Percentiles rank a stretch among this genome's conserved stretches.
phyloP scores from a whole-genome alignment of 2,329 filamentous ascomycete species.

The Diaporthe australafricana region DNA sequence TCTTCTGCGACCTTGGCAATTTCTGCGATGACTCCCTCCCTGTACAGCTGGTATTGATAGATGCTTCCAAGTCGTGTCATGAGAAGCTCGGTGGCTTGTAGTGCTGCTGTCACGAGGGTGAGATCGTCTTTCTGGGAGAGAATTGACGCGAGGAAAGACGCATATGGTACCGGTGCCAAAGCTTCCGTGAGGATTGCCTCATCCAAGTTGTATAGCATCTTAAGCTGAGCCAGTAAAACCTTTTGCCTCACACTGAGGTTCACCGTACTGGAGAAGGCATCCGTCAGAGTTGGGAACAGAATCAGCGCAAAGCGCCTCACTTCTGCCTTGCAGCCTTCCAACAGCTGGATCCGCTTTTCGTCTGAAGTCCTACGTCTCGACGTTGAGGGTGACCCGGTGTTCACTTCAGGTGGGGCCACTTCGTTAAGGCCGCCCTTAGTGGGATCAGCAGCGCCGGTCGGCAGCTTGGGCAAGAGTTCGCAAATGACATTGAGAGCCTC shows the following conservation, averaged over 20 bases:
- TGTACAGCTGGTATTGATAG: conserved; percentile 96
- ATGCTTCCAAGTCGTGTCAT: conserved; percentile 86
- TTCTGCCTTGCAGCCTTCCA: conserved; percentile 86
- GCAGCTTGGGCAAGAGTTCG: conserved; percentile 85
- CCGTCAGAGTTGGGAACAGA: conserved; percentile 92
- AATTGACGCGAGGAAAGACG: conserved; percentile 94
- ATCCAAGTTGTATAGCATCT: conserved; percentile 98
- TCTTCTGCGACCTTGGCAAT: conserved; percentile 81
- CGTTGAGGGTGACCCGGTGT: conserved; percentile 53
- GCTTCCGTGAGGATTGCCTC: conserved; percentile 86
- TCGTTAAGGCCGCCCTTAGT: conserved; percentile 57
- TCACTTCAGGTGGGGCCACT: conserved; percentile 53
- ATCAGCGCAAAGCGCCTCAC: conserved; percentile 94
- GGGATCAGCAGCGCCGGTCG: conserved; percentile 61
- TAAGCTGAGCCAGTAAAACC: conserved; percentile 93
- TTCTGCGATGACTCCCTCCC: conserved; percentile 94
- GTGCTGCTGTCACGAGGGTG: conserved; percentile 83
- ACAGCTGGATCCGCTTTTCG: conserved; percentile 83
- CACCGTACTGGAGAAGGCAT: conserved; percentile 97
- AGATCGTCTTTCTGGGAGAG: conserved; percentile 95
- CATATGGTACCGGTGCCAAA: conserved; percentile 88
- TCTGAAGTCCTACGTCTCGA: conserved; percentile 69
- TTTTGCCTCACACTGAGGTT: conserved; percentile 95
- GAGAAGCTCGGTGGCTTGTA: conserved; percentile 91
- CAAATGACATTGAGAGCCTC: conserved; percentile 98